Evolutionary conservation across 768 basidiomycete genomes (phyloP), one percentile per base, ranked within the genome.

Genomic region (Rhodotorula paludigena): DNA sequence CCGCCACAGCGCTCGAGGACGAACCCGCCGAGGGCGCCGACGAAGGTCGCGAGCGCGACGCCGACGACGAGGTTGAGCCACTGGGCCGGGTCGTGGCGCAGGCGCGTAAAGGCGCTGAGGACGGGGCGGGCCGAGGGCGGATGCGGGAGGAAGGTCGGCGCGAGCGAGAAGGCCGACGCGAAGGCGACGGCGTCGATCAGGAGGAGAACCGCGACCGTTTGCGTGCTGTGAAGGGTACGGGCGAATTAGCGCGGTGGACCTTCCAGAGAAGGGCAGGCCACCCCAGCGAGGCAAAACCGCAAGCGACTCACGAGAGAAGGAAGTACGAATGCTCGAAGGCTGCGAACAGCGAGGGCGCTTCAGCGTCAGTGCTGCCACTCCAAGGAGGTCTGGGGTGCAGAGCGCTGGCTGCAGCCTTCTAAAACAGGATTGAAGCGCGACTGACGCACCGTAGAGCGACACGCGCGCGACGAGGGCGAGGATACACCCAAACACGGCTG

Each of bases 261-360:
- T n/a, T n/a, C n/a, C n/a, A n/a, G n/a, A n/a, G n/a, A n/a, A n/a
- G n/a, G n/a, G n/a, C n/a, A n/a, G n/a, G n/a, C n/a, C n/a, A n/a
- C n/a, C n/a, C n/a, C n/a, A n/a, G n/a, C n/a, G n/a, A n/a, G n/a
- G n/a, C n/a, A 16, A 58, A 54, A 16, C 0, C 16, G 21, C 39
- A 25, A 23, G 32, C 21, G 11, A 64, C 69, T 35, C 25, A 70
- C 69, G 61, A 60, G n/a, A 71, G 64, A 36, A 71, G 62, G 49
- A 71, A 71, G 48, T 71, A 71, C 28, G 57, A 57, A 60, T 66
- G 64, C 48, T 71, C 69, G 18, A 71, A 71, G 35, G 55, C 52
- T 55, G 54, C 54, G 54, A 15, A n/a, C 8, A 11, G 23, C 12
- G 12, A 20, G 7, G 49, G 12, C 1, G 32, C 8, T 21, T 30